Evolutionary conservation across 2,329 filamentous ascomycete species (phyloP).

Genomic region (Aspergillus sp.): DNA sequence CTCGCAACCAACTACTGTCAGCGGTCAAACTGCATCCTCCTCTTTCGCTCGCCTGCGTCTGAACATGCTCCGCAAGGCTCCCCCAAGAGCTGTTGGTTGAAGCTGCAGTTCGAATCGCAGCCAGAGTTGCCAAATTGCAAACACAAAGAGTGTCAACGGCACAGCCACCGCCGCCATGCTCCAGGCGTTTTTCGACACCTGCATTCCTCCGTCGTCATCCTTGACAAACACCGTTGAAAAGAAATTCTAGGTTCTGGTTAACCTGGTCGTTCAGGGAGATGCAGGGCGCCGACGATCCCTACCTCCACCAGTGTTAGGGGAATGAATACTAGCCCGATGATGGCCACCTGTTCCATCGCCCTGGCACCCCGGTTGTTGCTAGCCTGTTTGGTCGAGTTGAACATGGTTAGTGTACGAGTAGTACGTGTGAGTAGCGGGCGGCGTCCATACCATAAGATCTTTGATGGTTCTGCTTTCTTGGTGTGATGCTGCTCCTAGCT

Average conservation of each 20-base stretch:
- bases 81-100: too few relatives aligned
- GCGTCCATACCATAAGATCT: slow-evolving; percentile 6
- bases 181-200: slow-evolving; percentile 14
- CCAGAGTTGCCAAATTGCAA: slow-evolving; percentile 10
- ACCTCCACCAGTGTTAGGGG: slow-evolving; percentile 16
- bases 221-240: slow-evolving; percentile 17
- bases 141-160: slow-evolving; percentile 12
- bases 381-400: neutral
- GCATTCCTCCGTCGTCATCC: slow-evolving; percentile 5
- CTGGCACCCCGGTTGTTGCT: slow-evolving; percentile 8
- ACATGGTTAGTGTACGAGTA: too few relatives aligned
- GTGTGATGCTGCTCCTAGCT: too few relatives aligned
- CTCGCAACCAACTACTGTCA: too few relatives aligned
- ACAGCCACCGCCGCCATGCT: slow-evolving; percentile 13
- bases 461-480: neutral
- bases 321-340: slow-evolving; percentile 14
- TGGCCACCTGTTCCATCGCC: slow-evolving; percentile 15
- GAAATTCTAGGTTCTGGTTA: slow-evolving; percentile 5
- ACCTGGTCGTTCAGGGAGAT: neutral
- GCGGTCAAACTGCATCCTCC: too few relatives aligned
- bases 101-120: slow-evolving; percentile 1
- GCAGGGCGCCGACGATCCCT: neutral
- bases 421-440: too few relatives aligned
- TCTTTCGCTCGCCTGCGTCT: too few relatives aligned
- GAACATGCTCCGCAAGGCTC: too few relatives aligned